Evolutionary conservation across 169 alveolate genomes (phyloP).

Genomic region (Plasmodium cynomolgi): DNA sequence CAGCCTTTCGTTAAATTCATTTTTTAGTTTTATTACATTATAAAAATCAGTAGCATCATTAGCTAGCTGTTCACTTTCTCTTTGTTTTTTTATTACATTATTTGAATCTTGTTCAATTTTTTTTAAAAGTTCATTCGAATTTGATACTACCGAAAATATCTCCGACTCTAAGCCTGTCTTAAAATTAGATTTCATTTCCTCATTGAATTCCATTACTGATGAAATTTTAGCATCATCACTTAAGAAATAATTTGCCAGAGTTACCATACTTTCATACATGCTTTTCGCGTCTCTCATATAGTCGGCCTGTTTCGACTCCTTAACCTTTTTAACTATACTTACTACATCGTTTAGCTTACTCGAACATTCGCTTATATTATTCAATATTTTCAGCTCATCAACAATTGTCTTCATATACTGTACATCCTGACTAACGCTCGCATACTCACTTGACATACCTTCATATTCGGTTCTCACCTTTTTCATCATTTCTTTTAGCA

Average conservation of each 20-base stretch:
- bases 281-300: neutral
- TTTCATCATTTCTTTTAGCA: slow-evolving; percentile 3
- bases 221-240: neutral
- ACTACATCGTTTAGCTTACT: neutral
- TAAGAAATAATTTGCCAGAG: slow-evolving; percentile 11
- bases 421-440: neutral
- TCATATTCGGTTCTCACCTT: neutral
- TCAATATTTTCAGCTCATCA: neutral
- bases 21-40: neutral
- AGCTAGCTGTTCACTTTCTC: neutral
- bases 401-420: neutral
- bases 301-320: neutral
- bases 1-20: neutral
- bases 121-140: neutral
- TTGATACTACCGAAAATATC: neutral
- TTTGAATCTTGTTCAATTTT: neutral
- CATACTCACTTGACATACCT: neutral
- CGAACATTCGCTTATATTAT: neutral
- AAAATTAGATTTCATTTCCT: neutral
- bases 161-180: neutral
- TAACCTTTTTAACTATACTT: neutral
- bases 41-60: neutral
- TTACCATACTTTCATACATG: neutral
- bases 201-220: neutral
- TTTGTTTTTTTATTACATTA: neutral